Percentiles rank a stretch among this genome's conserved stretches.
Conservation (phyloP, 2,329 filamentous ascomycete species). For the Fusarium xylarioides region DNA sequence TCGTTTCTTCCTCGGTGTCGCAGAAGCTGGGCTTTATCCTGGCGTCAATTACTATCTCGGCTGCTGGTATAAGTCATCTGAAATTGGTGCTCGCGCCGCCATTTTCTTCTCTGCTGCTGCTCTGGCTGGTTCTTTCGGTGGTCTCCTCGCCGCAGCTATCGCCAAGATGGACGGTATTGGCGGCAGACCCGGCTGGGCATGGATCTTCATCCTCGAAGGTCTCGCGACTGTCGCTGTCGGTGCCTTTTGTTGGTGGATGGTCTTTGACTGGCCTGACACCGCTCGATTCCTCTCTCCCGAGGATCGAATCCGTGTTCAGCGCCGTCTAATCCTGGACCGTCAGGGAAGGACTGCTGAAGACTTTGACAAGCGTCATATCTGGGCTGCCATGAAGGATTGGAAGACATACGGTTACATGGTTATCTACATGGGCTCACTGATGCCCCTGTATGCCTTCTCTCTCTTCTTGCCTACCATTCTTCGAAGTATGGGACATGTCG, state of each 20-base stretch:
- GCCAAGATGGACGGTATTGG: slow-evolving; percentile 70
- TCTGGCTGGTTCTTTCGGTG: slow-evolving; percentile 77
- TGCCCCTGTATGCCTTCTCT: slow-evolving; percentile 62
- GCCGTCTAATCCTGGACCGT: slow-evolving; percentile 72
- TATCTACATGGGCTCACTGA: slow-evolving; percentile 59
- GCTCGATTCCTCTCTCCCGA: slow-evolving; percentile 73
- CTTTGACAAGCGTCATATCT: slow-evolving; percentile 76
- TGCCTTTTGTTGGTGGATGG: slow-evolving; percentile 73
- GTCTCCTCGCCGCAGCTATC: slow-evolving; percentile 74
- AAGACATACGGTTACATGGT: slow-evolving; percentile 69
- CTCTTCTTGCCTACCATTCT: slow-evolving; percentile 69
- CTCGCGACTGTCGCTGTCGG: slow-evolving; percentile 73
- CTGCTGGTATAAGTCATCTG: slow-evolving; percentile 80
- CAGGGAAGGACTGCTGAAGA: slow-evolving; percentile 74
- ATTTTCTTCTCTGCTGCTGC: slow-evolving; percentile 85
- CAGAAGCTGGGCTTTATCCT: slow-evolving; percentile 72
- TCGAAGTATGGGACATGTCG: slow-evolving; percentile 42
- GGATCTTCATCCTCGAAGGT: slow-evolving; percentile 74
- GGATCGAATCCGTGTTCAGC: slow-evolving; percentile 74
- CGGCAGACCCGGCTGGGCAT: slow-evolving; percentile 63
- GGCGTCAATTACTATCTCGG: slow-evolving; percentile 75
- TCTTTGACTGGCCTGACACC: slow-evolving; percentile 81
- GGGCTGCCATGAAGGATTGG: slow-evolving; percentile 76
- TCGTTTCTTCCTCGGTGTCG: slow-evolving; percentile 69
- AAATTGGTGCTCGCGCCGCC: slow-evolving; percentile 75